Evolutionary conservation across 1,284 basidiomycete species (phyloP), one percentile per base, ranked within the genome.

Genomic region (Puccinia coronata): DNA sequence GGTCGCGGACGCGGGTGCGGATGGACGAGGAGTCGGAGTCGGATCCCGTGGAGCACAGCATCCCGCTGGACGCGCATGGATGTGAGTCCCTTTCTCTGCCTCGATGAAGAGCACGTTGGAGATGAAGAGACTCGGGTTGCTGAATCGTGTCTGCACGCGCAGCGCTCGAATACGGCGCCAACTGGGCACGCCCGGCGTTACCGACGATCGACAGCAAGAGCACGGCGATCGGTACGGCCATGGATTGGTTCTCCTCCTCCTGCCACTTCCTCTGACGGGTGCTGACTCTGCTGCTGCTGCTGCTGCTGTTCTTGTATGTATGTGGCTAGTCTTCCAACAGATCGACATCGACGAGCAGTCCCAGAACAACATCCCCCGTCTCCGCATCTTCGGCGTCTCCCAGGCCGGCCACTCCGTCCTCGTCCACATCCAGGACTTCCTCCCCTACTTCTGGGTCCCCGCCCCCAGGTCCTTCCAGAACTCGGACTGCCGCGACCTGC

Each of bases 401-500:
- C 88, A 94, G 91, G 88, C 88, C 1, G 96, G 95, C 0, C 90
- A 97, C 85, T 97, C 95, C 77, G 92, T 98, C 2, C 88, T 97
- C 20, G 92, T 91, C 0, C 90, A 92, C 83, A 89, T 97, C 61
- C 91, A 89, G 5, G 91, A 91, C 36, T 97, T 96, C 85, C 86
- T 91, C 73, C 95, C 96, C 0, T 98, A 98, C 86, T 96, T 98
- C 86, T 98, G 94, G 84, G 87, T 98, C 53, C 89, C 93, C 1
- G 90, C 91, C 28, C 96, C 95, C 34, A 90, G 92, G 47, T 94
- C 94, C 0, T 95, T 96, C 83, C 87, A 89, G 34, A 87, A 89
- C 47, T 88, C 90, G 16, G 94, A 97, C 84, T 85, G 92, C 0
- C 87, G 87, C 0, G 86, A 91, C 0, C 91, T 98, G 84, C 87